A percentile compares a stretch with the other conserved stretches of the same genome.
phyloP scores from a whole-genome alignment of 2,329 filamentous ascomycete genomes.

The Dothiorella sarmentorum region DNA sequence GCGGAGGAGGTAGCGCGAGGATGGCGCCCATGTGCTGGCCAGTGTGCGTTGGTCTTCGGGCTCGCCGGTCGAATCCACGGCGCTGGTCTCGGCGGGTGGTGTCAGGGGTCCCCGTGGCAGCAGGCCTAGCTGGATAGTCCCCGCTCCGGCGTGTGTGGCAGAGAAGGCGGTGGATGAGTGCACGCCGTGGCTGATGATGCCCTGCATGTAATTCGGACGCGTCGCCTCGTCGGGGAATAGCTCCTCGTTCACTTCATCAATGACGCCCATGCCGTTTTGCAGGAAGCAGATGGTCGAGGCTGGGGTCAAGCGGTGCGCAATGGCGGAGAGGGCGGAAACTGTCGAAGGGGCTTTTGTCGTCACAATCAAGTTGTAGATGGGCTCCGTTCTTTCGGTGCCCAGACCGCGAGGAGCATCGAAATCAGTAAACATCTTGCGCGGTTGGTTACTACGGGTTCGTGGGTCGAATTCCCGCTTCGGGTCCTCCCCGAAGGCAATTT shows the following conservation, averaged over 20 bases:
- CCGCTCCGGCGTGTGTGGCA: conserved; percentile 56
- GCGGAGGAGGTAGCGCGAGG: conserved; percentile 60
- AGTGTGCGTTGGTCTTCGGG: too few relatives aligned
- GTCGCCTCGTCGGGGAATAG: conserved; percentile 64
- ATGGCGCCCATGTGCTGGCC: conserved; percentile 40
- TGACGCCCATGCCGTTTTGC: conserved; percentile 76
- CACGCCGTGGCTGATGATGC: conserved; percentile 60
- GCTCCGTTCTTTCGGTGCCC: conserved; percentile 32
- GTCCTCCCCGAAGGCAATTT: conserved; percentile 21
- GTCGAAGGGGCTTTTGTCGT: conserved; percentile 71
- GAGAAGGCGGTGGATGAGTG: conserved; percentile 48
- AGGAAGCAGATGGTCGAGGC: conserved; percentile 72
- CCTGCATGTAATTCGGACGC: conserved; percentile 74
- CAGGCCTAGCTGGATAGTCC: conserved; percentile 56
- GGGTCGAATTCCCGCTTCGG: not conserved
- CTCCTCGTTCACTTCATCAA: conserved; percentile 70
- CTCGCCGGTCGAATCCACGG: not conserved
- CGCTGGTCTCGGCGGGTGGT: conserved; percentile 14
- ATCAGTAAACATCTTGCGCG: not conserved
- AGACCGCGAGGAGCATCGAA: conserved; percentile 3
- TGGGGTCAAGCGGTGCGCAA: conserved; percentile 64
- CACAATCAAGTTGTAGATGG: conserved; percentile 72
- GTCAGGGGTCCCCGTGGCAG: conserved; percentile 25
- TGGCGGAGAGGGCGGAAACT: conserved; percentile 60
- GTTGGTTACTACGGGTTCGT: not conserved